Evolutionary conservation across 1,284 basidiomycete species (phyloP).

Genomic region (Pascua guehoae): DNA sequence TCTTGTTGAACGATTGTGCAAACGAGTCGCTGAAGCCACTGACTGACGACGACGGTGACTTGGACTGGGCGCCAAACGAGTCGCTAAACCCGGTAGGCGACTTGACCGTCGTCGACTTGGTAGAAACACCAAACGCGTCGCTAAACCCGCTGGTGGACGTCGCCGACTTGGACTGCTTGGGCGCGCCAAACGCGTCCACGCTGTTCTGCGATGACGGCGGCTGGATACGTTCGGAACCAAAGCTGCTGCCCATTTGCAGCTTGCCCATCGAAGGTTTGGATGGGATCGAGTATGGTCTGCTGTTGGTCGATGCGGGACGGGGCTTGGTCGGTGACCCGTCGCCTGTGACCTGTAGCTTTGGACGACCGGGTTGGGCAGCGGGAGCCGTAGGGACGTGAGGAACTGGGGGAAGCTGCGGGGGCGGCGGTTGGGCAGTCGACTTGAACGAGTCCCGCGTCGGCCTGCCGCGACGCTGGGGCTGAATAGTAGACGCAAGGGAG

Average conservation of each 20-base stretch:
- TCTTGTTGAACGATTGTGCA: not conserved
- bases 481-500: conserved; percentile 32
- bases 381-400: not conserved
- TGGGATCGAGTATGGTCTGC: too few relatives aligned
- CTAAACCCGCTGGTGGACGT: conserved; percentile 25
- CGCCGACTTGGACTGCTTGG: conserved; percentile 9
- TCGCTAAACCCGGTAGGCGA: conserved; percentile 15
- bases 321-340: conserved; percentile 11
- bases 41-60: not conserved
- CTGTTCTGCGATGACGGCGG: conserved; percentile 9
- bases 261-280: too few relatives aligned
- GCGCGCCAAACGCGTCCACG: conserved; percentile 40
- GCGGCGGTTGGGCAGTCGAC: not conserved
- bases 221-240: too few relatives aligned
- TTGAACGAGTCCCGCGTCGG: conserved; percentile 34
- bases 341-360: conserved; percentile 34
- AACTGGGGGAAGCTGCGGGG: not conserved
- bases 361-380: not conserved
- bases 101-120: conserved; percentile 8
- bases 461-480: conserved; percentile 46
- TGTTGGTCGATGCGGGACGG: not conserved
- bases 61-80: conserved; percentile 7
- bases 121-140: conserved; percentile 27
- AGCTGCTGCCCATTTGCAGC: too few relatives aligned
- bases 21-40: conserved; percentile 11